phyloP scores from a whole-genome alignment of 1,139 yeast genomes.

The Geotrichum reessii region DNA sequence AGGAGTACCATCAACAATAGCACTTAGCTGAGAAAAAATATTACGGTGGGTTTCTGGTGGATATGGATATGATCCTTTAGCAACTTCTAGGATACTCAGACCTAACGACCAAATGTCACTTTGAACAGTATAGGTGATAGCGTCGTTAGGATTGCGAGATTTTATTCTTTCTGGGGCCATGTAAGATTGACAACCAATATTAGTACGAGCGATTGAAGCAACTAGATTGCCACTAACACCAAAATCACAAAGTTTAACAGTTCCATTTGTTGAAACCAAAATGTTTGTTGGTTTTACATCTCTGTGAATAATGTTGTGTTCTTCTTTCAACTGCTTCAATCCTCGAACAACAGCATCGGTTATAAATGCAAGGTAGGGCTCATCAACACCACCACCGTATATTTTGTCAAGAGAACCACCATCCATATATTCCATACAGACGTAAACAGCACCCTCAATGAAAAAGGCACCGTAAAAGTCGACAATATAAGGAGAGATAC shows the following conservation, averaged over 20 bases:
- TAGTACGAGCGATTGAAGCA: slow-evolving; percentile 91
- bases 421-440: slow-evolving; percentile 98
- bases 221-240: slow-evolving; percentile 95
- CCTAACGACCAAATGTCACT: slow-evolving; percentile 97
- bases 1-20: slow-evolving; percentile 94
- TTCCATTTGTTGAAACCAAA: slow-evolving; percentile 69
- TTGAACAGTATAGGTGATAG: slow-evolving; percentile 82
- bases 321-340: slow-evolving; percentile 74
- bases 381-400: slow-evolving; percentile 73
- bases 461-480: slow-evolving; percentile 97
- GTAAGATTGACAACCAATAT: slow-evolving; percentile 95
- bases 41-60: slow-evolving; percentile 90
- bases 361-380: slow-evolving; percentile 73
- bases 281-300: slow-evolving; percentile 97
- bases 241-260: slow-evolving; percentile 89
- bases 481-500: slow-evolving; percentile 83
- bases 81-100: slow-evolving; percentile 78
- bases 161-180: slow-evolving; percentile 98
- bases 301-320: slow-evolving; percentile 88
- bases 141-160: slow-evolving; percentile 52
- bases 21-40: slow-evolving; percentile 87
- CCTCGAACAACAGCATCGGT: slow-evolving; percentile 81
- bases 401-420: slow-evolving; percentile 91
- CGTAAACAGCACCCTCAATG: slow-evolving; percentile 95
- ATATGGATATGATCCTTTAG: slow-evolving; percentile 88